A percentile compares a stretch with the other conserved stretches of the same genome.
Conservation (phyloP, 441 rosid species). For the Francoa sonchifolia region DNA sequence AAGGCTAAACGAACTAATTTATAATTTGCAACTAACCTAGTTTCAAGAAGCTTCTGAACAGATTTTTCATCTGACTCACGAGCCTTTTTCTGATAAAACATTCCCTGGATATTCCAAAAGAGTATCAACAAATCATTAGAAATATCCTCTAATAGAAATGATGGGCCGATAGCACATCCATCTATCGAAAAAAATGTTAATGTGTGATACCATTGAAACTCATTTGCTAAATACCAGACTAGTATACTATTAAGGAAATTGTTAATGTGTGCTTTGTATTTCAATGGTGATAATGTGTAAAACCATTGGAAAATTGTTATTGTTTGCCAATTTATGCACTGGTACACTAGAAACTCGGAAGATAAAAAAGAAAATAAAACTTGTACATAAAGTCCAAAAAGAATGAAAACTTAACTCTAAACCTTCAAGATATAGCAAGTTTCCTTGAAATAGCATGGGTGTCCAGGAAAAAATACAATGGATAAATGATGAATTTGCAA, state of each 20-base stretch:
- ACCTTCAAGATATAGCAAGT: too few relatives aligned
- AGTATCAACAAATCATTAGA: not conserved
- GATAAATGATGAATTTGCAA: not conserved
- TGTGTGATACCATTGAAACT: not conserved
- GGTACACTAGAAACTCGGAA: too few relatives aligned
- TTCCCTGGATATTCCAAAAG: conserved; percentile 32
- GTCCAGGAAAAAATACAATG: too few relatives aligned
- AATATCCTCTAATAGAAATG: not conserved
- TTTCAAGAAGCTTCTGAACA: conserved; percentile 29
- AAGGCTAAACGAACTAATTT: conserved; percentile 9
- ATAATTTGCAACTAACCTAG: conserved; percentile 27
- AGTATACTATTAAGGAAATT: too few relatives aligned
- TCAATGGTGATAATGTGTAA: too few relatives aligned
- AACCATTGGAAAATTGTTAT: too few relatives aligned
- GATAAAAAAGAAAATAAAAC: too few relatives aligned
- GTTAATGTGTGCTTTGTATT: too few relatives aligned
- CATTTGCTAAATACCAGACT: not conserved
- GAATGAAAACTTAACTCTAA: not conserved
- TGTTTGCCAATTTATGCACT: too few relatives aligned
- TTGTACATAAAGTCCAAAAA: not conserved
- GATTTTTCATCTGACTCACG: conserved; percentile 46
- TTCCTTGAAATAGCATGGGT: too few relatives aligned
- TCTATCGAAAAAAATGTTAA: not conserved
- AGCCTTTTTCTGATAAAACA: conserved; percentile 34
- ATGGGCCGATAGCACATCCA: not conserved